Evolutionary conservation across 768 basidiomycete species (phyloP), one percentile per base, ranked within the genome.

Genomic region (Collybia sordida): DNA sequence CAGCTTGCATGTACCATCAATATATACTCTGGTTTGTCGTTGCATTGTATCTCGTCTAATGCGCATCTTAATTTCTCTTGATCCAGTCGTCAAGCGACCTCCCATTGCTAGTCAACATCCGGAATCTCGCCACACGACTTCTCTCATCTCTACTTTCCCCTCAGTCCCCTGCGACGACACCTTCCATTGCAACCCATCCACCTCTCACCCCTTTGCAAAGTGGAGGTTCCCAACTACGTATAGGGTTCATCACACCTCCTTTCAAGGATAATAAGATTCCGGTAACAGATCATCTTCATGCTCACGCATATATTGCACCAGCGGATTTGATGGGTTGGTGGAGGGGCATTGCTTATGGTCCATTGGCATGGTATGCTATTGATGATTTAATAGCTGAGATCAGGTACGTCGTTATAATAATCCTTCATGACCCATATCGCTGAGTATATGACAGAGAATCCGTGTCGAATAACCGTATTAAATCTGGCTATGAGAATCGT

Each of bases 351-450:
- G 85, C 81, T 6, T 90, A 84, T 64, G 75, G 83, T 8, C 72
- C 83, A 6, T 50, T 90, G 31, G 86, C 84, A 1, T 90, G 88
- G 87, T 90, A 89, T 62, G 69, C 78, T 31, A 78, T 90, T 42
- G 86, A 90, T 51, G 88, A 90, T 66, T 71, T 90, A 41, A 86
- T 90, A 59, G 88, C 88, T 17, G 88, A 90, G 64, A 90, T 90
- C 58, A 74, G 89, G 89, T 90, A 56, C 41, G 76, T 27, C 43
- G 50, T 23, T 42, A 42, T 28, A 19, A 53, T 23, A 39, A 45
- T 19, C 25, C 38, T 40, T 31, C 25, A 14, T 40, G 8, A n/a
- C n/a, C 17, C 21, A 28, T 42, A 45, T 35, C 47, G 54, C 49
- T 35, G 28, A 47, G 51, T 27, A 47, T 23, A 42, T 39, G 42